Conservation (phyloP, 352 stramenopile genomes). For the Pythium inflatum region DNA sequence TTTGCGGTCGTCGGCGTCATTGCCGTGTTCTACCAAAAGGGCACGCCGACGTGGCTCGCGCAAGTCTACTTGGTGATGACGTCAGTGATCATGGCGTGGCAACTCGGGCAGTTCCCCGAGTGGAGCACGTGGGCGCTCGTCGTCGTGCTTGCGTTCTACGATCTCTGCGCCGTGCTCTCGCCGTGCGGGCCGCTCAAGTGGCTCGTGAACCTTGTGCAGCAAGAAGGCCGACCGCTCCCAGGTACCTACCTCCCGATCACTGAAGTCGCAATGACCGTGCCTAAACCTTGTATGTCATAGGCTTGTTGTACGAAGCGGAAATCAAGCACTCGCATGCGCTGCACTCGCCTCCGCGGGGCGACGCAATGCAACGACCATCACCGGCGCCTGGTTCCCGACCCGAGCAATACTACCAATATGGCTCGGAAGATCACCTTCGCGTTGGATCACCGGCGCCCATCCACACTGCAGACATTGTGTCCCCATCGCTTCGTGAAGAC, state of each 20-base stretch:
- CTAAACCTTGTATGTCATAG: no score
- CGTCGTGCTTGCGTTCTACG: slow-evolving; percentile 97
- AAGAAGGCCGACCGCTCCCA: slow-evolving; percentile 88
- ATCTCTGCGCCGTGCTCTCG: slow-evolving; percentile 99
- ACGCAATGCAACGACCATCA: slow-evolving; percentile 13
- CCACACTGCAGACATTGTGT: no score
- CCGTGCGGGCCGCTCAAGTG: slow-evolving; percentile 97
- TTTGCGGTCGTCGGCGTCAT: slow-evolving; percentile 91
- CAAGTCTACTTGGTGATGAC: slow-evolving; percentile 96
- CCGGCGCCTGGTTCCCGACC: no score
- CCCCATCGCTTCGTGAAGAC: no score
- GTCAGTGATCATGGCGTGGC: slow-evolving; percentile 98
- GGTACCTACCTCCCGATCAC: no score
- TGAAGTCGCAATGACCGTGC: no score
- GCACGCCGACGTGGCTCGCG: slow-evolving; percentile 79
- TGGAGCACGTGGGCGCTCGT: slow-evolving; percentile 93
- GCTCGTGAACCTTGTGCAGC: slow-evolving; percentile 94
- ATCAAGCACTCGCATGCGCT: slow-evolving; percentile 46
- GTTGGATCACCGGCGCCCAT: background rate
- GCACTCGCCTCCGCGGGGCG: slow-evolving; percentile 19
- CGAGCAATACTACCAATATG: slow-evolving; percentile 73
- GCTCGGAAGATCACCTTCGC: slow-evolving; percentile 39
- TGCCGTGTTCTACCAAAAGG: slow-evolving; percentile 91
- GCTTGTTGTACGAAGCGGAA: slow-evolving; percentile 76
- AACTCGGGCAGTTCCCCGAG: slow-evolving; percentile 96